These are phyloP conservation scores for Aureobasidium namibiae DNA, from an alignment of 2,329 filamentous ascomycete genomes.

Conservation along the genomic window DNA sequence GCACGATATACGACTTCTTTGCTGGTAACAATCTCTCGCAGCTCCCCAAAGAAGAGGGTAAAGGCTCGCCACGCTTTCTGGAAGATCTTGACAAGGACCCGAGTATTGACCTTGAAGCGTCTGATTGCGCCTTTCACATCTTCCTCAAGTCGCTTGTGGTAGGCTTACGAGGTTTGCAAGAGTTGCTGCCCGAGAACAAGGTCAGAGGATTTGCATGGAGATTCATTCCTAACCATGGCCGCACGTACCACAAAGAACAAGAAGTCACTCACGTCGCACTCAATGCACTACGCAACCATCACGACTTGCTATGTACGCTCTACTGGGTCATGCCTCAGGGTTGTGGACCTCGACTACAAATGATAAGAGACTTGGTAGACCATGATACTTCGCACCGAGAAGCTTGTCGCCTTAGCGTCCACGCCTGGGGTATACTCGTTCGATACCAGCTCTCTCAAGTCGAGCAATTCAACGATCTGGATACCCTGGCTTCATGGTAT, in stretches of 20 bases:
- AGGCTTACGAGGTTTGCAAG: constrained; percentile 41
- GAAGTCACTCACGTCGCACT: constrained; percentile 45
- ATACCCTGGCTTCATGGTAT: constrained; percentile 48
- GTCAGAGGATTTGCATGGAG: constrained; percentile 50
- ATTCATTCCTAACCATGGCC: constrained; percentile 52
- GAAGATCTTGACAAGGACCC: constrained; percentile 39
- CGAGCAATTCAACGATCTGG: constrained; percentile 38
- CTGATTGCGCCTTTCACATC: constrained; percentile 50
- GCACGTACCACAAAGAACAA: constrained; percentile 52
- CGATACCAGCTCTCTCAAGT: constrained; percentile 48
- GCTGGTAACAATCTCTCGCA: constrained; percentile 44
- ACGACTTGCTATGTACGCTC: constrained; percentile 52
- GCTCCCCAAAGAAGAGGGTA: constrained; percentile 43
- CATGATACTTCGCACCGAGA: constrained; percentile 50
- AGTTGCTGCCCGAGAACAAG: constrained; percentile 43
- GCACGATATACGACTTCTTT: constrained; percentile 52
- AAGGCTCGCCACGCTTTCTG: constrained; percentile 47
- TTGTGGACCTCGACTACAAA: constrained; percentile 44
- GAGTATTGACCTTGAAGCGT: constrained; percentile 34
- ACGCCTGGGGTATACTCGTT: constrained; percentile 49
- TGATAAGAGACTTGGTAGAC: constrained; percentile 48
- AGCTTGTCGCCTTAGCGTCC: constrained; percentile 51
- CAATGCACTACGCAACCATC: constrained; percentile 52
- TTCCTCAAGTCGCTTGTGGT: constrained; percentile 49
- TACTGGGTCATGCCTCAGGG: constrained; percentile 49